Evolutionary conservation across 371 early-diverging fungal genomes (phyloP), one percentile per base, ranked within the genome.

Genomic region (Lichtheimia corymbifera): DNA sequence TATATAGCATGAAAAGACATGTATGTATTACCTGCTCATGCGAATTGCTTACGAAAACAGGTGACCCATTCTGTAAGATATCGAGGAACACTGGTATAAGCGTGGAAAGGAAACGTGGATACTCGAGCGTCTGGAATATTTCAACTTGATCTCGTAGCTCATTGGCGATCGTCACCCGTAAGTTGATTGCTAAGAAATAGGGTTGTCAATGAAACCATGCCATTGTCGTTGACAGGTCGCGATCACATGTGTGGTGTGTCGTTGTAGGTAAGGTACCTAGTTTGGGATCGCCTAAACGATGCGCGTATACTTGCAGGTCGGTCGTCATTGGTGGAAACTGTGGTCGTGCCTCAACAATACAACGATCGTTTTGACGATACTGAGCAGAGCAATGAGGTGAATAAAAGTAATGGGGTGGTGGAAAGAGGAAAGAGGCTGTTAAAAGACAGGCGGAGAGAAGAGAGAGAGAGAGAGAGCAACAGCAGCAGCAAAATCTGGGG

Each of bases 121-220:
- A 91, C 65, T 98, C 96, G 50, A 85, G 82, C 17, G 88, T 83
- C 70, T 95, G 95, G 55, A 93, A 88, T 20, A 91, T 80, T 74
- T 96, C 96, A 6, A 96, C 89, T 50, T 93, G 90, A 72, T 97
- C 97, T 68, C 94, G 83, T 17, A 97, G 78, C 67, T 96, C 96
- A 53, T 83, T 84, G n/a, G 92, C 93, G 63, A 94, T 91, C 44
- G 89, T 89, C 40, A 88, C 83, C 70, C 94, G 94, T 25, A 93
- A 79, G 59, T 81, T 83, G 28, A 82, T 67, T n/a, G 65, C 79
- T 78, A 60, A 13, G 17, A 14, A 42, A 25, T 27, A 25, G 7
- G 40, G 28, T 28, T 55, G 22, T 30, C 11, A 9, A 41, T 35
- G 35, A 35, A 5, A 28, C 28, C 28, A 28, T 28, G 28, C 7